A percentile compares a stretch with the other conserved stretches of the same genome.
Evolutionary conservation across 371 early-diverging fungal genomes (phyloP).

Genomic region (Mucor racemosus): DNA sequence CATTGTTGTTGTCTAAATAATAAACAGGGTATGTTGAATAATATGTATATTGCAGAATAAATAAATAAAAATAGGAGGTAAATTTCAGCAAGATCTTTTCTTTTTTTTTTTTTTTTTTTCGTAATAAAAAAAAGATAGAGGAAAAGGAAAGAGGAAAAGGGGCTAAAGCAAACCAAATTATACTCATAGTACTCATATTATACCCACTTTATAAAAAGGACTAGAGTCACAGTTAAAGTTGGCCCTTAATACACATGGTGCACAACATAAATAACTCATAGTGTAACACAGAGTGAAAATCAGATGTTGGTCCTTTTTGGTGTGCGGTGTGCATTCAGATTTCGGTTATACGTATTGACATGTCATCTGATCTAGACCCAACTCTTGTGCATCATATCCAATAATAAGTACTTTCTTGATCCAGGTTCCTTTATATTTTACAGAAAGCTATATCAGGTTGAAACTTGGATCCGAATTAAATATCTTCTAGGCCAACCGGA

Average conservation of each 20-base stretch:
- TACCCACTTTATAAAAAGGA: neutral
- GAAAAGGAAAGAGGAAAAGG: neutral
- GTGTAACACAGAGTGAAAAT: constrained; percentile 8
- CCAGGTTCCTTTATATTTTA: neutral
- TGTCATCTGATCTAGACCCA: neutral
- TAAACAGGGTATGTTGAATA: neutral
- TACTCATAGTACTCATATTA: neutral
- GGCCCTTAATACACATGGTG: neutral
- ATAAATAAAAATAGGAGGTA: constrained; percentile 2
- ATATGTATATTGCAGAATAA: neutral
- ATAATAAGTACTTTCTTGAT: neutral
- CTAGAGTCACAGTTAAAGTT: neutral
- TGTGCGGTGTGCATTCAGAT: neutral
- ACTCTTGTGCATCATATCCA: neutral
- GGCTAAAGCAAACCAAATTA: too few relatives aligned
- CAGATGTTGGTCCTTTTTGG: neutral
- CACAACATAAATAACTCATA: neutral
- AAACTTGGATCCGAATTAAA: neutral
- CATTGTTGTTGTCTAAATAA: neutral
- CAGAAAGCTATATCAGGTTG: neutral
- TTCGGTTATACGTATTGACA: neutral
- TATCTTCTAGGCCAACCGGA: neutral
- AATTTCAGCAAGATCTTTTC: neutral
- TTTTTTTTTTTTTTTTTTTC: too few relatives aligned
- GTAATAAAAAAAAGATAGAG: neutral